A percentile compares a stretch with the other conserved stretches of the same genome.
Conservation (phyloP, 1,284 basidiomycete species). For the Ceratobasidium sp. region DNA sequence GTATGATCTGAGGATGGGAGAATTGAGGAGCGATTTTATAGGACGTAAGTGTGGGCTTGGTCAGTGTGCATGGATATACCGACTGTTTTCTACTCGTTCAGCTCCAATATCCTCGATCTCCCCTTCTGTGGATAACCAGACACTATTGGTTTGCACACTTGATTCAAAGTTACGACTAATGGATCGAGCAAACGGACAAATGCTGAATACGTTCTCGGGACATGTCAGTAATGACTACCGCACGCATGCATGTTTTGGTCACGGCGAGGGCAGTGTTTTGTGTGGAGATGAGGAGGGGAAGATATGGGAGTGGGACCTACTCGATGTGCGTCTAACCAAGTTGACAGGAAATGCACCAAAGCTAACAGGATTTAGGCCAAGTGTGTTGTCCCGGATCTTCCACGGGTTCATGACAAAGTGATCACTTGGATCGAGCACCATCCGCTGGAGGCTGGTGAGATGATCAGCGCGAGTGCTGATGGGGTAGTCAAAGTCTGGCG, state of each 20-base stretch:
- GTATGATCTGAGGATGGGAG: constrained; percentile 92
- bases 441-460: constrained; percentile 77
- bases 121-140: constrained; percentile 73
- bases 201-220: constrained; percentile 79
- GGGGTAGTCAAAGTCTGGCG: constrained; percentile 82
- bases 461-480: constrained; percentile 87
- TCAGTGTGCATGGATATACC: neutral
- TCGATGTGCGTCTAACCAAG: constrained; percentile 67
- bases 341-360: constrained; percentile 18
- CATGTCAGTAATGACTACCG: constrained; percentile 77
- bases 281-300: constrained; percentile 88
- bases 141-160: constrained; percentile 79
- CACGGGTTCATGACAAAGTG: constrained; percentile 77
- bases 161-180: constrained; percentile 86
- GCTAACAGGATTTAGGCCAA: constrained; percentile 8
- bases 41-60: constrained; percentile 66
- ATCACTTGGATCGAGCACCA: constrained; percentile 91
- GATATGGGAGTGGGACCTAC: constrained; percentile 90
- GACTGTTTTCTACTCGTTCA: constrained; percentile 49
- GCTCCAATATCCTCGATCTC: constrained; percentile 84
- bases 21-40: constrained; percentile 84
- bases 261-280: constrained; percentile 79
- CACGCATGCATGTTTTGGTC: constrained; percentile 80
- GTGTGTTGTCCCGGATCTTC: constrained; percentile 64
- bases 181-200: constrained; percentile 80